Base-by-base conservation (phyloP, 805 yeast species). In the Kodamaea sagamina region DNA sequence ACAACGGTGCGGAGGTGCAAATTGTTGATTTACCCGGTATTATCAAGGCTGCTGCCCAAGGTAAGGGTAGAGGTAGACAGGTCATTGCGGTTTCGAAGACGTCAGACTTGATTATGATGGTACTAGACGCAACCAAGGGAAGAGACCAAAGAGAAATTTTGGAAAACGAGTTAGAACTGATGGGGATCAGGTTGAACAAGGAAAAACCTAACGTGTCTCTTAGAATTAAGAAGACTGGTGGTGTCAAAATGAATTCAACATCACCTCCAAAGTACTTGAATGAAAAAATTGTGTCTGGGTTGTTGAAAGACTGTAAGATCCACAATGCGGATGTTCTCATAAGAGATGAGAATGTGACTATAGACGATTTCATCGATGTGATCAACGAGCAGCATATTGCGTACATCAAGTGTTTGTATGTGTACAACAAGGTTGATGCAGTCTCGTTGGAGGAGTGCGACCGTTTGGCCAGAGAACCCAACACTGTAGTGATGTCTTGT, bases 1-100 rank as follows among this genome's bases (percentile, higher is more conserved):
- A 92, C 60, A 89, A 89, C 59, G 98, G 98, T 28, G 97, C 98
- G 0, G 97, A 90, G 58, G 89, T 92, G 49, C 99, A 92, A 68
- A 84, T 93, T 52, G 92, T 92, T n/a, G 99, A 92, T 75, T 69
- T 92, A 41, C 99, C 99, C 1, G 99, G 99, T 63, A 92, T 92
- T 54, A 92, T 92, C 45, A 88, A 87, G 61, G 98, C 98, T 34
- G 98, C 98, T 3, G 77, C 95, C 26, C 96, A 88, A 60, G 98
- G 98, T 57, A 90, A 90, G 65, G 99, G 99, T 55, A 81, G 99
- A 64, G 98, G 98, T 44, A 78, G 96, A 55, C 98, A 93, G 63
- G 98, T 93, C 32, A 90, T 92, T 51, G 86, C 98, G 2, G 93
- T 97, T 0, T 96, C 97, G 0, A 84, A 93, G 62, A 92, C 98